Percentiles rank a stretch among this genome's conserved stretches.
phyloP scores from a whole-genome alignment of 1,284 basidiomycete species.

The Serendipita sp. region DNA sequence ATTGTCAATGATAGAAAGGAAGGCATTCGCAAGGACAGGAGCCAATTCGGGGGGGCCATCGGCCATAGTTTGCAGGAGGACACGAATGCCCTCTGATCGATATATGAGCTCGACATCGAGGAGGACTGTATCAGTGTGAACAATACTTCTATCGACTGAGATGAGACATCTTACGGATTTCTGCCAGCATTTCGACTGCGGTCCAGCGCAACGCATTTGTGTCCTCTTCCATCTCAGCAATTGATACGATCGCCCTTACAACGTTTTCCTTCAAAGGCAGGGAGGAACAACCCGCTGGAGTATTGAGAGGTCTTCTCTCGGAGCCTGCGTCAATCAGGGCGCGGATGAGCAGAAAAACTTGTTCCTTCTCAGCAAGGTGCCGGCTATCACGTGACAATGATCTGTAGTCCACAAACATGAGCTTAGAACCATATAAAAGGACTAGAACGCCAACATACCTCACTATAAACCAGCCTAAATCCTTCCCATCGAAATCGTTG shows the following conservation, averaged over 20 bases:
- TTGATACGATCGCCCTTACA: slow-evolving; percentile 78
- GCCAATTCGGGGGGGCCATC: slow-evolving; percentile 81
- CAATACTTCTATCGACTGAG: neutral
- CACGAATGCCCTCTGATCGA: slow-evolving; percentile 73
- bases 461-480: slow-evolving; percentile 81
- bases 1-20: slow-evolving; percentile 76
- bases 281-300: slow-evolving; percentile 27
- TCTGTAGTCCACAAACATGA: slow-evolving; percentile 27
- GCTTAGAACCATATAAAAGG: neutral
- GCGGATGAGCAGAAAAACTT: slow-evolving; percentile 88
- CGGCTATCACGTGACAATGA: slow-evolving; percentile 77
- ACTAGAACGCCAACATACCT: slow-evolving; percentile 34
- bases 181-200: slow-evolving; percentile 80
- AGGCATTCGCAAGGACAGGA: slow-evolving; percentile 69
- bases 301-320: slow-evolving; percentile 31
- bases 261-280: slow-evolving; percentile 63
- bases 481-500: slow-evolving; percentile 29
- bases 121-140: slow-evolving; percentile 25
- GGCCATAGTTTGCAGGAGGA: slow-evolving; percentile 72
- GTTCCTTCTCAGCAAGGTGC: slow-evolving; percentile 77
- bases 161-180: slow-evolving; percentile 53
- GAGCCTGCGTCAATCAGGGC: slow-evolving; percentile 63
- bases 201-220: slow-evolving; percentile 54
- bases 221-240: slow-evolving; percentile 87
- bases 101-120: slow-evolving; percentile 78